These are phyloP conservation scores for Venturiaceae sp. DNA, from an alignment of 2,329 filamentous ascomycete species.

Conservation along the genomic window DNA sequence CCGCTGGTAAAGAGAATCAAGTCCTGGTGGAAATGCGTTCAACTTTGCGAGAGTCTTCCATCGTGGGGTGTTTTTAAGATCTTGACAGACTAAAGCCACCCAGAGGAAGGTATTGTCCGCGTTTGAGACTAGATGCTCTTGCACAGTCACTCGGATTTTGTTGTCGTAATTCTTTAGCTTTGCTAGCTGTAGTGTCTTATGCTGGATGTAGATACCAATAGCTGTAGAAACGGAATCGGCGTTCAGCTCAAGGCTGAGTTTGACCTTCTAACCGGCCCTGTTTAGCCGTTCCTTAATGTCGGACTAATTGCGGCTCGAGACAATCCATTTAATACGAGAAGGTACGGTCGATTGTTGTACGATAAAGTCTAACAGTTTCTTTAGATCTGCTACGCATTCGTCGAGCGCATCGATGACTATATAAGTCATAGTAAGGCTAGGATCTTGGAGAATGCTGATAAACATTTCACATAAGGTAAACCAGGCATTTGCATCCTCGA, in stretches of 20 bases:
- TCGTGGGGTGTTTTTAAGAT: constrained; percentile 15
- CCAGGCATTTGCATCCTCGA: constrained; percentile 31
- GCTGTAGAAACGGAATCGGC: constrained; percentile 21
- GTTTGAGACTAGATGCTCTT: constrained; percentile 19
- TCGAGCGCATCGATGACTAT: constrained; percentile 40
- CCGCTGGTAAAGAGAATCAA: constrained; percentile 26
- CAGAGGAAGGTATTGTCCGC: constrained; percentile 34
- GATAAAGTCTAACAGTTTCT: constrained; percentile 9
- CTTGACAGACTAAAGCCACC: constrained; percentile 31
- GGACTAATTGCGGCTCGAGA: constrained; percentile 34
- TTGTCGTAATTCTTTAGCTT: constrained; percentile 16
- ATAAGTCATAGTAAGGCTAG: constrained; percentile 15
- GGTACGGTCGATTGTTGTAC: background rate
- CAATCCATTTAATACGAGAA: constrained; percentile 22
- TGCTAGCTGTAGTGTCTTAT: constrained; percentile 22
- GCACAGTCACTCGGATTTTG: constrained; percentile 11
- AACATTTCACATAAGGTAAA: constrained; percentile 28
- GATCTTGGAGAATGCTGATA: constrained; percentile 27
- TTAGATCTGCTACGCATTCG: constrained; percentile 25
- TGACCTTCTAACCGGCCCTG: constrained; percentile 13
- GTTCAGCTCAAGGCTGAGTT: constrained; percentile 26
- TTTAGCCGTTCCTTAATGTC: constrained; percentile 26
- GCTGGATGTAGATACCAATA: constrained; percentile 26
- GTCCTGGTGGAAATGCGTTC: constrained; percentile 21
- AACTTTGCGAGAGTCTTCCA: constrained; percentile 13